Evolutionary conservation across 192 early-diverging fungal species (phyloP).

Genomic region (Fimicolochytrium jonesii): DNA sequence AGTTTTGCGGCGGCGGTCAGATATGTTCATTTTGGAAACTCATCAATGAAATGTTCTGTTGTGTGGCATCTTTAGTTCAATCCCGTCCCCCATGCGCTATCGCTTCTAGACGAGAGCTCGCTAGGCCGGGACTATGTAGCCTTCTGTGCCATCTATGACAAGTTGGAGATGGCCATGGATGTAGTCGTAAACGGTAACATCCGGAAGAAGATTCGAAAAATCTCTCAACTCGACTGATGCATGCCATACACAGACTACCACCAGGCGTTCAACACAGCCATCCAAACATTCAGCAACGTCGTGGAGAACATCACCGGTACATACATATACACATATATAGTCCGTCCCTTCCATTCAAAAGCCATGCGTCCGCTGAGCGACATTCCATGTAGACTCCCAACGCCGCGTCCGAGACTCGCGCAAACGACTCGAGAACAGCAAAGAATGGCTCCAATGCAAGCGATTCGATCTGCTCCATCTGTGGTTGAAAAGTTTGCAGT

Average conservation of each 20-base stretch:
- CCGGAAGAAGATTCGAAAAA: no score
- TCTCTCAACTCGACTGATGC: not conserved
- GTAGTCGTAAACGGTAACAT: slow-evolving; percentile 60
- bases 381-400: slow-evolving; percentile 41
- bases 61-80: slow-evolving; percentile 44
- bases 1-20: not conserved
- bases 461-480: slow-evolving; percentile 56
- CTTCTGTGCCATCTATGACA: slow-evolving; percentile 40
- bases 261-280: slow-evolving; percentile 54
- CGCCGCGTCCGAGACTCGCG: slow-evolving; percentile 39
- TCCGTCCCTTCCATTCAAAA: no score
- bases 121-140: slow-evolving; percentile 43
- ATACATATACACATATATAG: not conserved
- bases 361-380: no score
- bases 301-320: slow-evolving; percentile 53
- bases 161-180: slow-evolving; percentile 54
- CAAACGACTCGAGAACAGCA: slow-evolving; percentile 38
- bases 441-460: slow-evolving; percentile 53
- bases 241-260: slow-evolving; percentile 48
- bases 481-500: slow-evolving; percentile 57
- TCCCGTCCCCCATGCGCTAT: slow-evolving; percentile 50
- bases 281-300: slow-evolving; percentile 54
- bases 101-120: slow-evolving; percentile 49
- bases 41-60: not conserved
- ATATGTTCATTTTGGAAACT: not conserved